Evolutionary conservation across 345 rosid species (phyloP), one percentile per base, ranked within the genome.

Genomic region (Moringa oleifera): DNA sequence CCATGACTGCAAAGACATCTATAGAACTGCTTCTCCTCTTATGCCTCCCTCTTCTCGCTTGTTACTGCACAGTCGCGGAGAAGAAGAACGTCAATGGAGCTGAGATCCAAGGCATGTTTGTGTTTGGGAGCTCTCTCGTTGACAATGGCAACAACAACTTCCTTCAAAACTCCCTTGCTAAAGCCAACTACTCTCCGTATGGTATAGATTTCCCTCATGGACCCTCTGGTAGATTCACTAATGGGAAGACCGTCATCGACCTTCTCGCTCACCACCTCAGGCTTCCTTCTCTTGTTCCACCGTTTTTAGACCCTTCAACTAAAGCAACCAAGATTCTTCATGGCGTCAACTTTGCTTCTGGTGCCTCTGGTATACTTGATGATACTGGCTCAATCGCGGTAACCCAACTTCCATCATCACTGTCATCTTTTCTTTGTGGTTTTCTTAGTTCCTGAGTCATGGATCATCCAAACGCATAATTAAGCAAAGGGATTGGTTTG

Each of bases 101-200:
- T n/a, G n/a, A n/a, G n/a, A n/a, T n/a, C n/a, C n/a, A n/a, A n/a
- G n/a, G n/a, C n/a, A 84, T 88, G 88, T 91, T 88, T 57, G 93
- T 88, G 75, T 83, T 91, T 17, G 97, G 97, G 62, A 93, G 88
- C 68, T 88, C 97, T 0, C 71, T 88, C 25, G 71, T 84, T 25
- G 96, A 91, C 58, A 78, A 79, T 19, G 97, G 96, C 0, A 90
- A 90, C 70, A 91, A 86, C 46, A 88, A 91, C 58, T 65, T 73
- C 52, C 68, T 88, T 18, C 45, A 11, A 16, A 41, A 1, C 47
- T 41, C 74, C 0, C 3, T n/a, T 7, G 81, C 85, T 0, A 81
- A 67, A 59, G 86, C 83, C 16, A 61, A 83, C 57, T 86, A 62
- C 68, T 53, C 55, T n/a, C 89, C 92, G 0, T 86, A 86, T 23